phyloP scores from a whole-genome alignment of 1,284 basidiomycete species.

The Xerocomus alliaceus region DNA sequence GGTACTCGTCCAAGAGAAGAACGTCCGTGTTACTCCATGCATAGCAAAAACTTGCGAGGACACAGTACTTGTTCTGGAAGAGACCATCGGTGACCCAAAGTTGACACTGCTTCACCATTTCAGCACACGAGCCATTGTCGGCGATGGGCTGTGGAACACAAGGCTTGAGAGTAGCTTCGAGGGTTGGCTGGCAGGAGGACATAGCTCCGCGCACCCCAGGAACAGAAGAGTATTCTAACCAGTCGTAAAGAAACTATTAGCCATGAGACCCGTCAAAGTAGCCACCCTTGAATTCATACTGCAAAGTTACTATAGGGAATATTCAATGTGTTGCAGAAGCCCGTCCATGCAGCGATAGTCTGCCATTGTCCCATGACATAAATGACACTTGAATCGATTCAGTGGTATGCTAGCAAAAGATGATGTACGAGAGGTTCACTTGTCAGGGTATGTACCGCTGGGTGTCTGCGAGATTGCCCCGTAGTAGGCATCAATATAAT shows the following conservation, averaged over 20 bases:
- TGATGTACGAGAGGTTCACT: slow-evolving; percentile 7
- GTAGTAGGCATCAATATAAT: slow-evolving; percentile 31
- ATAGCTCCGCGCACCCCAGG: slow-evolving; percentile 25
- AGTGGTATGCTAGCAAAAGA: not conserved
- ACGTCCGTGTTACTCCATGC: slow-evolving; percentile 31
- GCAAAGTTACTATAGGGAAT: slow-evolving; percentile 30
- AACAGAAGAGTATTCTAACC: slow-evolving; percentile 30
- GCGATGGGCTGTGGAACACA: slow-evolving; percentile 33
- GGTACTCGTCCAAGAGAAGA: slow-evolving; percentile 23
- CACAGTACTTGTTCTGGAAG: slow-evolving; percentile 34
- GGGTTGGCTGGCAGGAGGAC: slow-evolving; percentile 3
- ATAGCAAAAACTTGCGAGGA: slow-evolving; percentile 35
- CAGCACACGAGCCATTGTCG: slow-evolving; percentile 32
- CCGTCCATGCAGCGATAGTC: slow-evolving; percentile 30
- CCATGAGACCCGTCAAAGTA: not conserved
- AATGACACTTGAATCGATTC: slow-evolving; percentile 8
- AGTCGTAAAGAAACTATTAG: slow-evolving; percentile 21
- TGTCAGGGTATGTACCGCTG: slow-evolving; percentile 19
- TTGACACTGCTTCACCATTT: slow-evolving; percentile 18
- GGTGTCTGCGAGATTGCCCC: slow-evolving; percentile 24
- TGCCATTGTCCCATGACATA: slow-evolving; percentile 18
- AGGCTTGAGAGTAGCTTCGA: slow-evolving; percentile 5
- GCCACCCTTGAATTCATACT: slow-evolving; percentile 2
- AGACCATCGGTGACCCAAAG: slow-evolving; percentile 24
- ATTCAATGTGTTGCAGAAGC: slow-evolving; percentile 21